A percentile compares a stretch with the other conserved stretches of the same genome.
These are phyloP conservation scores for Ophiobolus disseminans DNA, from an alignment of 2,329 filamentous ascomycete species.

Conservation along the genomic window DNA sequence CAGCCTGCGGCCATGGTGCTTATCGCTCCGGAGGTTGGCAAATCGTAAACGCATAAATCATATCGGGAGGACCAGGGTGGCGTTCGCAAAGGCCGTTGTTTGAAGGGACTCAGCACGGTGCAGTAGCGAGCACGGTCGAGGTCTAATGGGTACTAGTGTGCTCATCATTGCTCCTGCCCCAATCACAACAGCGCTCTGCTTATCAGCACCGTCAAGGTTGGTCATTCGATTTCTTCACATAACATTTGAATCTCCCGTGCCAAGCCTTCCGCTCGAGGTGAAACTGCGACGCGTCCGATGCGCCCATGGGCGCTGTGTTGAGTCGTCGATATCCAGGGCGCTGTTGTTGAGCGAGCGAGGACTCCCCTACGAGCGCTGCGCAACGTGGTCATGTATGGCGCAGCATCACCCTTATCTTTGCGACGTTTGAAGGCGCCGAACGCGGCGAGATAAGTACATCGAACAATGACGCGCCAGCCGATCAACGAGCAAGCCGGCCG, in stretches of 20 bases:
- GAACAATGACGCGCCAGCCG: slow-evolving; percentile 37
- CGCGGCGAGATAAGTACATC: slow-evolving; percentile 33
- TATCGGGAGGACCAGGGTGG: slow-evolving; percentile 2
- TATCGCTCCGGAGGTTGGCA: slow-evolving; percentile 7
- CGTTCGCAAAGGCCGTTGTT: not conserved
- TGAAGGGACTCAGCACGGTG: not conserved
- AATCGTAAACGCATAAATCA: slow-evolving; percentile 5
- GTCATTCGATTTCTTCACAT: too few species aligned
- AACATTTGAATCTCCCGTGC: too few species aligned
- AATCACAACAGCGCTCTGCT: too few species aligned
- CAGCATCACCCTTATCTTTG: slow-evolving; percentile 18
- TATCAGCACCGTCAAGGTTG: not conserved
- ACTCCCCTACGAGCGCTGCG: slow-evolving; percentile 5
- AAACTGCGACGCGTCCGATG: slow-evolving; percentile 23
- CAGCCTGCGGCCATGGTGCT: not conserved
- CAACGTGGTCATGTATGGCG: slow-evolving; percentile 20
- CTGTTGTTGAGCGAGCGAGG: slow-evolving; percentile 17
- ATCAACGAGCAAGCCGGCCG: slow-evolving; percentile 20
- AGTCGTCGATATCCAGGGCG: slow-evolving; percentile 11
- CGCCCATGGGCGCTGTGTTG: slow-evolving; percentile 10
- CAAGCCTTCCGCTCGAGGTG: slow-evolving; percentile 36
- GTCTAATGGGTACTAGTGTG: not conserved
- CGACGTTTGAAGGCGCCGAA: slow-evolving; percentile 15
- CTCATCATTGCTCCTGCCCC: slow-evolving; percentile 27
- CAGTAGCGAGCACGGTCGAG: not conserved